Evolutionary conservation across 768 basidiomycete genomes (phyloP).

Genomic region (Tylopilus felleus): DNA sequence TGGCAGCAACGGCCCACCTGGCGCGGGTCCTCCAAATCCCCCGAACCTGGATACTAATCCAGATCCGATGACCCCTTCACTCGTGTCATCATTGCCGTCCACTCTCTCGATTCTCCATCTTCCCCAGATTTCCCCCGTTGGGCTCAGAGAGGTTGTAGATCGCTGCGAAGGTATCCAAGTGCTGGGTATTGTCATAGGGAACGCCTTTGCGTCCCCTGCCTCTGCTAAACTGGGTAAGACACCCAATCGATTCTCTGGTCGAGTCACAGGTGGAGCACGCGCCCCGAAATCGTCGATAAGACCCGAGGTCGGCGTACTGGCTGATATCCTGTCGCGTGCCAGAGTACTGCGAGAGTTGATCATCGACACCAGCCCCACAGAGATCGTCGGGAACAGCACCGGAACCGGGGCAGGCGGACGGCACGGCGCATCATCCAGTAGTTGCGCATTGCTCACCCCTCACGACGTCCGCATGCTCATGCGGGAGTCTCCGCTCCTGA

Average conservation of each 20-base stretch:
- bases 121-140: slow-evolving; percentile 20
- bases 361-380: slow-evolving; percentile 12
- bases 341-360: slow-evolving; percentile 14
- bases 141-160: slow-evolving; percentile 20
- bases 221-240: background rate
- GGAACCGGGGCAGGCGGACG: background rate
- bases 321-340: slow-evolving; percentile 14
- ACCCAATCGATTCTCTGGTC: background rate
- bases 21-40: slow-evolving; percentile 1
- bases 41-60: slow-evolving; percentile 12
- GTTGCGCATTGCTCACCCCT: slow-evolving; percentile 36
- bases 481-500: slow-evolving; percentile 38
- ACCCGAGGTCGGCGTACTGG: slow-evolving; percentile 15
- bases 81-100: slow-evolving; percentile 31
- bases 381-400: background rate
- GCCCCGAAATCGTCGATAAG: background rate
- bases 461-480: slow-evolving; percentile 41
- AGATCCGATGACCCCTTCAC: slow-evolving; percentile 22
- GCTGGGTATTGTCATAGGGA: slow-evolving; percentile 19
- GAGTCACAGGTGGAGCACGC: background rate
- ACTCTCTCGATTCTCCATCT: slow-evolving; percentile 32
- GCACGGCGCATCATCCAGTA: background rate
- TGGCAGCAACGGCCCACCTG: background rate
- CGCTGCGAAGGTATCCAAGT: slow-evolving; percentile 16
- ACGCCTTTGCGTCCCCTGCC: slow-evolving; percentile 2